These are phyloP conservation scores for Logfia minima DNA, from an alignment of 129 eudicot genomes.

Conservation along the genomic window DNA sequence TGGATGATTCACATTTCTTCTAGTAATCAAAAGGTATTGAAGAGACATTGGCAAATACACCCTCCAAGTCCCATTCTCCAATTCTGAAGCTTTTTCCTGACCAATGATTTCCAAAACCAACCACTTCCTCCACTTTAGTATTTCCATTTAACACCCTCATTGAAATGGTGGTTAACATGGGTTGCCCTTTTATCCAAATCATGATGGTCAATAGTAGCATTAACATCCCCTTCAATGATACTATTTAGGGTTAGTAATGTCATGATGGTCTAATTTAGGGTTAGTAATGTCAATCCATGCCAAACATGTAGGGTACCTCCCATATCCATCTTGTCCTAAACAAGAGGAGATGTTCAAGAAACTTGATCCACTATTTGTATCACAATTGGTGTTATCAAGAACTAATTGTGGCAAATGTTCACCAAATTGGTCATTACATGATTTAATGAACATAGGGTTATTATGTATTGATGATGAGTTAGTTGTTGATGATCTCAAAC, in stretches of 20 bases:
- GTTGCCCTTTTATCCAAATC: constrained; percentile 34
- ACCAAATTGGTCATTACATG: constrained; percentile 38
- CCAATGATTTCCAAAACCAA: constrained; percentile 65
- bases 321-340: constrained; percentile 34
- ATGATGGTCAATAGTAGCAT: constrained; percentile 25
- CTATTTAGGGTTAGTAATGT: constrained; percentile 39
- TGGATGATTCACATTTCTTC: constrained; percentile 10
- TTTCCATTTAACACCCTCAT: constrained; percentile 33
- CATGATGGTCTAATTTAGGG: constrained; percentile 45
- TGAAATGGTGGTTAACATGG: constrained; percentile 30
- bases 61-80: constrained; percentile 85
- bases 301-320: constrained; percentile 47
- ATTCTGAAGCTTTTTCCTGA: constrained; percentile 58
- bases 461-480: constrained; percentile 41
- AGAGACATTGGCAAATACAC: constrained; percentile 73
- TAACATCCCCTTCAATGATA: constrained; percentile 21
- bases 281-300: constrained; percentile 49
- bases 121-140: constrained; percentile 51
- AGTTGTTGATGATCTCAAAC: constrained; percentile 38
- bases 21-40: constrained; percentile 74
- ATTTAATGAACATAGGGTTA: neutral
- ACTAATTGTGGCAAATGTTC: constrained; percentile 41
- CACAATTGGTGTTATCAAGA: constrained; percentile 28
- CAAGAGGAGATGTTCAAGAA: constrained; percentile 32
- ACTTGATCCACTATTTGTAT: constrained; percentile 28